Evolutionary conservation across 148 eudicot genomes (phyloP).

Genomic region (Fallopia convolvulus): DNA sequence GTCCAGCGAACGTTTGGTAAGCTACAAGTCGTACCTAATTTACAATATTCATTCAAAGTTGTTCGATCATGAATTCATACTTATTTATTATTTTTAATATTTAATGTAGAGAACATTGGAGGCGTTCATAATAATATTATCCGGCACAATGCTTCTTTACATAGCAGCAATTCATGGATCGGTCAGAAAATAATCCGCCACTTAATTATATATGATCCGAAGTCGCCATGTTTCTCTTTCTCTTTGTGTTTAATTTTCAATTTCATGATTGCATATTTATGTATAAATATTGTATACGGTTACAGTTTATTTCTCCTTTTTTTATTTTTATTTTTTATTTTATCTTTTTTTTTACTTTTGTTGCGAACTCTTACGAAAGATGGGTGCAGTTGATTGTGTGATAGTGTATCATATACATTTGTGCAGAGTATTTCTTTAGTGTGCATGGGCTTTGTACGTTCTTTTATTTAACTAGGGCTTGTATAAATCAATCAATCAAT

Average conservation of each 20-base stretch:
- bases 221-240: neutral
- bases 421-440: too few relatives aligned
- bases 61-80: neutral
- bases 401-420: too few relatives aligned
- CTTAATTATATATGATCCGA: too few relatives aligned
- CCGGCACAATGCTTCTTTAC: slow-evolving; percentile 32
- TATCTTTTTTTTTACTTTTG: too few relatives aligned
- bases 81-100: neutral
- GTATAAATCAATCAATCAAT: too few relatives aligned
- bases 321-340: too few relatives aligned
- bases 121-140: slow-evolving; percentile 28
- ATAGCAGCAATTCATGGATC: slow-evolving; percentile 33
- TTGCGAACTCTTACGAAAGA: too few relatives aligned
- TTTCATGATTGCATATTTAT: neutral
- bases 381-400: too few relatives aligned
- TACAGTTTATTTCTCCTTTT: too few relatives aligned
- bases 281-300: neutral
- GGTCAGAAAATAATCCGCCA: neutral
- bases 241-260: neutral
- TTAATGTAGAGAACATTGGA: slow-evolving; percentile 32
- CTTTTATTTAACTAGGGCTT: too few relatives aligned
- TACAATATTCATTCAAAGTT: neutral
- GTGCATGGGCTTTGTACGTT: too few relatives aligned
- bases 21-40: neutral
- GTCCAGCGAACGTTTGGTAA: slow-evolving; percentile 25